A percentile compares a stretch with the other conserved stretches of the same genome.
phyloP scores from a whole-genome alignment of 2,329 filamentous ascomycete genomes.

The Penicillium freii region DNA sequence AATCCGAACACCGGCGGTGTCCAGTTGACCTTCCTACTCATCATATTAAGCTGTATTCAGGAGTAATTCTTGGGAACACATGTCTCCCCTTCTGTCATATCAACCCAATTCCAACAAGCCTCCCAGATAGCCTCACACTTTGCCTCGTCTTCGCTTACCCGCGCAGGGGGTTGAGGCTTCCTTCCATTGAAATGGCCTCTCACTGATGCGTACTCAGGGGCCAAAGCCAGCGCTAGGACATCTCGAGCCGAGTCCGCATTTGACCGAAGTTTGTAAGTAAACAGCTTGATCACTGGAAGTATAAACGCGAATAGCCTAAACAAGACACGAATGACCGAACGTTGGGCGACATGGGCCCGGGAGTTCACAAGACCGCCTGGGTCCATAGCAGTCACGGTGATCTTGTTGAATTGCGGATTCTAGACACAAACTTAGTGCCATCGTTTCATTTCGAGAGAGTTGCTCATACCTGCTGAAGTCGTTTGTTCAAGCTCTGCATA shows the following conservation, averaged over 20 bases:
- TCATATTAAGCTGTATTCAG: not conserved
- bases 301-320: not conserved
- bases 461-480: slow-evolving; percentile 5
- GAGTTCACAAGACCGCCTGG: slow-evolving; percentile 9
- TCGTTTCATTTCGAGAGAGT: not conserved
- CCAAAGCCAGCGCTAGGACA: not conserved
- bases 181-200: slow-evolving; percentile 4
- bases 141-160: not conserved
- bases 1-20: not conserved
- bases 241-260: slow-evolving; percentile 2
- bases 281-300: slow-evolving; percentile 1
- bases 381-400: slow-evolving; percentile 12
- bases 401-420: not conserved
- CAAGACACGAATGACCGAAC: not conserved
- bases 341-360: slow-evolving; percentile 6
- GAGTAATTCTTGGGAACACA: not conserved
- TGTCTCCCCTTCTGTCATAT: not conserved
- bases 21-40: slow-evolving; percentile 7
- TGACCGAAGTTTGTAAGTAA: slow-evolving; percentile 2
- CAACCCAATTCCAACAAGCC: slow-evolving; percentile 5
- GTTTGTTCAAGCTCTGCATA: slow-evolving; percentile 10
- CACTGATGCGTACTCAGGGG: not conserved
- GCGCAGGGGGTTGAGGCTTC: not conserved
- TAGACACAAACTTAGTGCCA: not conserved
- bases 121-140: slow-evolving; percentile 3